A percentile compares a stretch with the other conserved stretches of the same genome.
phyloP scores from a whole-genome alignment of 2,329 filamentous ascomycete genomes.

The Aspergillus aculeatinus region DNA sequence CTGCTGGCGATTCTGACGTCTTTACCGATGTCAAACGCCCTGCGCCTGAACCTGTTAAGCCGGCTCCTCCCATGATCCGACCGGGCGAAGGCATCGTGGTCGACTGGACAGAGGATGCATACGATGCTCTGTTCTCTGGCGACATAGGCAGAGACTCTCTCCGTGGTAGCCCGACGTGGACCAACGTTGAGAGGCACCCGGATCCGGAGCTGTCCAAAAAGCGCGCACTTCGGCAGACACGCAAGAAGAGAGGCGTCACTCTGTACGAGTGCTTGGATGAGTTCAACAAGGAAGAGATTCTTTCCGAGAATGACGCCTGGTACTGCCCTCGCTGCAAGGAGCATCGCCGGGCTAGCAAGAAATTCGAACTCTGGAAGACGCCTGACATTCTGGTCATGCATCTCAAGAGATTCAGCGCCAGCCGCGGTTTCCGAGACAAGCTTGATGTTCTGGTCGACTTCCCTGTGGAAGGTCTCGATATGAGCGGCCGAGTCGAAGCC shows the following conservation, averaged over 20 bases:
- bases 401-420: conserved; percentile 90
- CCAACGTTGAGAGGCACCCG: conserved; percentile 51
- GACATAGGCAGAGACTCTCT: conserved; percentile 48
- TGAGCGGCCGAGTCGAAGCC: conserved; percentile 75
- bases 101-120: conserved; percentile 75
- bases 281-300: conserved; percentile 87
- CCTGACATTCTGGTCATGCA: conserved; percentile 95
- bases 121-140: conserved; percentile 65
- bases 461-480: conserved; percentile 80
- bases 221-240: conserved; percentile 61
- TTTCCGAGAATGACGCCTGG: conserved; percentile 96
- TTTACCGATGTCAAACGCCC: conserved; percentile 16
- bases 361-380: conserved; percentile 94
- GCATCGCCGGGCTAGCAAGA: conserved; percentile 87
- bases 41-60: conserved; percentile 24
- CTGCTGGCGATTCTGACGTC: conserved; percentile 25
- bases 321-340: conserved; percentile 96
- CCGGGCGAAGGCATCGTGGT: conserved; percentile 82
- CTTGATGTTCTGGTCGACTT: conserved; percentile 89
- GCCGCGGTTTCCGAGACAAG: conserved; percentile 80
- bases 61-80: conserved; percentile 67
- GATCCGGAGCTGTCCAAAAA: conserved; percentile 66
- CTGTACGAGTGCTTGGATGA: conserved; percentile 91
- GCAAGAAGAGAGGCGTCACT: conserved; percentile 73
- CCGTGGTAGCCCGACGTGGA: conserved; percentile 62